These are phyloP conservation scores for Symbiodinium pilosum DNA, from an alignment of 73 alveolate genomes.

Conservation along the genomic window DNA sequence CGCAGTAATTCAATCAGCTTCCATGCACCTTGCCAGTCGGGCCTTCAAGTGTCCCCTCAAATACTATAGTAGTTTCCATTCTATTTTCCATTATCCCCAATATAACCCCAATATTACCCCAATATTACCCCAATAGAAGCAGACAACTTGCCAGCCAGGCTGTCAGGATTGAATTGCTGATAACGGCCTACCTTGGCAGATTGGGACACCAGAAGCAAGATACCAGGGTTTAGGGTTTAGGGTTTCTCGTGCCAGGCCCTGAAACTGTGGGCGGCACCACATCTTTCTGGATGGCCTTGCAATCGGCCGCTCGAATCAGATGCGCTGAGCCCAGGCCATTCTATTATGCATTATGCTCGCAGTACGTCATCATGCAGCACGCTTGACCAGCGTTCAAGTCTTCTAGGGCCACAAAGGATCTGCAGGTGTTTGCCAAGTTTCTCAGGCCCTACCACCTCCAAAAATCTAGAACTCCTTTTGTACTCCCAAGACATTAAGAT, in stretches of 20 bases:
- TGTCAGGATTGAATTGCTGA: slow-evolving; percentile 31
- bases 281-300: slow-evolving; percentile 25
- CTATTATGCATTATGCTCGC: too few relatives aligned
- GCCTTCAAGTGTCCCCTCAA: background rate
- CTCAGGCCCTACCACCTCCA: too few relatives aligned
- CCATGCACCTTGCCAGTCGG: too few relatives aligned
- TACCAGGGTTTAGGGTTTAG: background rate
- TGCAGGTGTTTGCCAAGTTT: too few relatives aligned
- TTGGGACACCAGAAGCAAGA: background rate
- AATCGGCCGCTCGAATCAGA: too few relatives aligned
- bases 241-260: background rate
- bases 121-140: background rate
- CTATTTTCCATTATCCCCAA: background rate
- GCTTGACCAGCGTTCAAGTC: too few relatives aligned
- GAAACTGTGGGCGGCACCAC: slow-evolving; percentile 12
- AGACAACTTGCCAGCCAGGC: slow-evolving; percentile 3
- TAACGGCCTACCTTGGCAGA: slow-evolving; percentile 36
- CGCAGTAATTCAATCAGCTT: background rate
- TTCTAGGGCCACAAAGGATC: too few relatives aligned
- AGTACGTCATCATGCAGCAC: too few relatives aligned
- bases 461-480: too few relatives aligned
- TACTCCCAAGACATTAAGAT: too few relatives aligned
- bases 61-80: too few relatives aligned
- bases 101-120: background rate
- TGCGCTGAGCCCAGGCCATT: too few relatives aligned